Evolutionary conservation across 2,329 filamentous ascomycete species (phyloP), one percentile per base, ranked within the genome.

Genomic region (Rasamsonia emersonii): DNA sequence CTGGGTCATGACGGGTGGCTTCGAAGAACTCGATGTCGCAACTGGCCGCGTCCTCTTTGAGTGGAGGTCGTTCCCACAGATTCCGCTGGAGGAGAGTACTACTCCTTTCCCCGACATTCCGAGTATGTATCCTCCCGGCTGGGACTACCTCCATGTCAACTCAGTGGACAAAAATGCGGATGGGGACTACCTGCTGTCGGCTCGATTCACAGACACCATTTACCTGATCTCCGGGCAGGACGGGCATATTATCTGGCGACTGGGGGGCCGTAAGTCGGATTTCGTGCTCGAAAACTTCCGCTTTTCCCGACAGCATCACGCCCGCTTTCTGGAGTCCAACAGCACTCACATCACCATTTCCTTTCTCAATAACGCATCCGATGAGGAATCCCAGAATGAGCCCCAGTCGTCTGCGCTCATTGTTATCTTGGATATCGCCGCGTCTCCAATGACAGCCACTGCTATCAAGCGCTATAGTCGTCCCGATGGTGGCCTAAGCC

Each of bases 81-180:
- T 58, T 26, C 43, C 47, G 5, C 32, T 60, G 9, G 36, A 38
- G 20, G 46, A 49, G 35, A 50, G 39, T 19, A 30, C 24, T 5
- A 27, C 25, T 5, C 13, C 30, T 14, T 17, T 18, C 8, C 30
- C 24, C 18, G 25, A 23, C 25, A 26, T 18, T 4, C 15, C 41
- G 4, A 36, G 38, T 17, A 43, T 33, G 14, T 10, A 23, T 11
- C 21, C 29, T 7, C 51, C 50, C 2, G 52, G 52, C 2, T 56
- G 49, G 50, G 53, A 56, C 31, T 56, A 54, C 32, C 42, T 56
- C 27, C 61, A 64, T 27, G 45, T 57, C 28, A 64, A 63, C 35
- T 50, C 57, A 2, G 46, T 62, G 14, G 58, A 61, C 32, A 59
- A 54, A 33, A 56, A 57, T 28, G 37, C 33, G 2, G 39, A 50